A percentile compares a stretch with the other conserved stretches of the same genome.
Conservation (phyloP, 176 grass and related monocot genomes). For the Puccinellia tenuiflora region DNA sequence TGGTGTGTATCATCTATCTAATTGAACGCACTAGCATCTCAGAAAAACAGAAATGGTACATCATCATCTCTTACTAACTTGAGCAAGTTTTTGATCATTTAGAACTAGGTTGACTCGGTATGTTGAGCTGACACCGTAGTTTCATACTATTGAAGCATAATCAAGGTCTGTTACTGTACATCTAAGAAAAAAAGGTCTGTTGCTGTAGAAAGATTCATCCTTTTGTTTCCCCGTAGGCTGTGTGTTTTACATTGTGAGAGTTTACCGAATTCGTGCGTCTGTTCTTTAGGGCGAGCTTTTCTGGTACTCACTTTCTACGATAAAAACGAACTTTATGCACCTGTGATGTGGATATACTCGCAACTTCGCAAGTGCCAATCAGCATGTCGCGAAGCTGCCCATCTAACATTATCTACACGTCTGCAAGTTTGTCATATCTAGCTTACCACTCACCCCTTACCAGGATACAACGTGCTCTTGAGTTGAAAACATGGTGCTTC, state of each 20-base stretch:
- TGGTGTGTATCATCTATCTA: too few species aligned
- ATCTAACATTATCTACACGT: neutral
- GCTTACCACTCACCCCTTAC: neutral
- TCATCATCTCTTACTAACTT: too few species aligned
- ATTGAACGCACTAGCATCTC: too few species aligned
- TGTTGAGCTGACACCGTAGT: neutral
- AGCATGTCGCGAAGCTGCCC: neutral
- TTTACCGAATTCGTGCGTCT: neutral
- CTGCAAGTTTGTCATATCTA: neutral
- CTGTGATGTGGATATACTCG: slow-evolving; percentile 5
- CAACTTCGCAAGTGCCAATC: neutral
- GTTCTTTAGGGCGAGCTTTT: neutral
- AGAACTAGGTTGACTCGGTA: too few species aligned
- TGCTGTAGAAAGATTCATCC: too few species aligned
- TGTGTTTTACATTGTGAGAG: neutral
- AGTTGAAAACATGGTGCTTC: neutral
- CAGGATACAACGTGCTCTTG: neutral
- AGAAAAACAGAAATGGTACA: too few species aligned
- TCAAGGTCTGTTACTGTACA: too few species aligned
- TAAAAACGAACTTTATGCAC: neutral
- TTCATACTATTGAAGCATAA: neutral
- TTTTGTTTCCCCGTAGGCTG: too few species aligned
- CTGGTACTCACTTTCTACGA: neutral
- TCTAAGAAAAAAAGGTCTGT: too few species aligned
- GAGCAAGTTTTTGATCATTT: too few species aligned